Evolutionary conservation across 129 eudicot species (phyloP), one percentile per base, ranked within the genome.

Genomic region (Daucus carota): DNA sequence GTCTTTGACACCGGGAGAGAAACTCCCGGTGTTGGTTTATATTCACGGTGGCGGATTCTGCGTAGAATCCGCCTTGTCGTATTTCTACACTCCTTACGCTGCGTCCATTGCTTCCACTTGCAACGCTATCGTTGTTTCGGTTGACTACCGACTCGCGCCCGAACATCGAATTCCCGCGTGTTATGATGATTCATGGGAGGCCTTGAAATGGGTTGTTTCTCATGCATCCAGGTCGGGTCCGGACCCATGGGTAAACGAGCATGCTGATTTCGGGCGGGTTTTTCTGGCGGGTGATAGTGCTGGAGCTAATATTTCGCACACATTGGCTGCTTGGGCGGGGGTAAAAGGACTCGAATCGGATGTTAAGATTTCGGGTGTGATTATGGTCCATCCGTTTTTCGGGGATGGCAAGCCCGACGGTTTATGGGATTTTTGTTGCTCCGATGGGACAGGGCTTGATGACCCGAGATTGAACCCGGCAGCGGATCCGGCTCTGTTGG

Each of bases 271-370:
- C 72, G 50, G 42, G 11, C 84, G 85, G 77, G 84, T 88, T 57
- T 90, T 80, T 26, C 32, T 90, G 40, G 88, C 80, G 1, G 96
- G 96, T 15, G 92, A 90, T 52, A 87, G 92, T 54, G 90, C 89
- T 6, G 96, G 96, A 17, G 96, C 83, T 1, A 87, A 52, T 60
- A 87, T 90, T 14, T 66, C 84, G 6, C 87, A 87, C 32, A 75
- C 77, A 78, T 42, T 86, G 80, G 81, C 82, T 63, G 75, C 80
- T 3, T 75, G 85, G 13, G 84, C 75, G 34, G 84, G 87, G 3
- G 50, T 40, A 6, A 52, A 76, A 10, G 78, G 67, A 24, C 6
- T 68, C 7, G 80, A 73, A 4, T 8, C 43, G 8, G 43, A 9
- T 40, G 43, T 40, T 2, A 40, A 40, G 43, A 40, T 40, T 40